Base-by-base conservation (phyloP, 768 basidiomycete genomes). In the Tulasnella sp. region DNA sequence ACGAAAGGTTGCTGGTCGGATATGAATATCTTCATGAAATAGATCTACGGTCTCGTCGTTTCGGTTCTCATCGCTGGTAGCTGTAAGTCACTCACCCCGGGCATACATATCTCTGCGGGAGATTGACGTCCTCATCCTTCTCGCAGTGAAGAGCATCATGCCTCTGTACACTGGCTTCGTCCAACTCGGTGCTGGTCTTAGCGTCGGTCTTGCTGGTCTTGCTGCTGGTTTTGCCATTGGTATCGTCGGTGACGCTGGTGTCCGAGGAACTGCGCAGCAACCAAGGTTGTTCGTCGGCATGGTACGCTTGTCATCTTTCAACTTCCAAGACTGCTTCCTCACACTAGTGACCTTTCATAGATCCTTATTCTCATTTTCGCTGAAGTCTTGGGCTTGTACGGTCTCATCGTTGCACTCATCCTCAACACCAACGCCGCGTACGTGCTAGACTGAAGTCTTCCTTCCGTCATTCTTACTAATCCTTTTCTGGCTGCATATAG, bases 161-260 rank as follows among this genome's bases (percentile, higher is more conserved):
- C 85, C 97, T 9, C 88, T 99, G 75, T 95, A 93, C 80, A 87
- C 92, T 79, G 95, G 95, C 69, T 95, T 97, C 81, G 86, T 92
- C 71, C 94, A 96, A 77, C 91, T 97, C 73, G 95, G 94, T 78
- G 95, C 94, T 52, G 95, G 95, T 79, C 87, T 96, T 65, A 86
- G 93, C 0, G 93, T 95, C 78, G 94, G 94, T 77, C 88, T 94
- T 67, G 92, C 95, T 52, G 96, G 96, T 85, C 87, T 99, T 41
- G 92, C 95, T 67, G 96, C 96, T 74, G 97, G 97, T 66, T 96
- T 98, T 76, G 97, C 97, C 74, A 90, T 99, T 78, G 97, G 97
- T 72, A 98, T 98, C 79, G 97, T 98, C 72, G 97, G 97, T 79
- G 97, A 99, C 80, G 95, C 96, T 74, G 96, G 97, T 85, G 97